Base-by-base conservation (phyloP, 2,329 filamentous ascomycete species). In the Penicillium nordicum region DNA sequence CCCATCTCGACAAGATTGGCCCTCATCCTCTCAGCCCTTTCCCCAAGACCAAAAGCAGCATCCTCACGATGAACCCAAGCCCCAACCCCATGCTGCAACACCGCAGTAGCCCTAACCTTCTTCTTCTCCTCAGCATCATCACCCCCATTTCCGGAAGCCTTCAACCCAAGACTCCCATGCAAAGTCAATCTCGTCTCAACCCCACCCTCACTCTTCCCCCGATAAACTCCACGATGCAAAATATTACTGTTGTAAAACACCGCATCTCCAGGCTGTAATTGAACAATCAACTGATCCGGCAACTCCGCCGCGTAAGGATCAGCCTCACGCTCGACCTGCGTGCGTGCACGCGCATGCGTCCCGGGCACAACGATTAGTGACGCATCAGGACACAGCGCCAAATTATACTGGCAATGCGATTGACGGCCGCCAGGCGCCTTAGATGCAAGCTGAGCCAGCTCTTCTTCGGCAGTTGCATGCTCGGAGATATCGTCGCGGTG, bases 231-330 rank as follows among this genome's bases (percentile, higher is more conserved):
- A 5, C 77, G 71, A 53, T 79, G 77, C 53, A 95, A 72, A 61
- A 96, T 95, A 72, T 96, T 95, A 69, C 92, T 95, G 72, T 96
- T 86, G 70, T 96, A 96, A 67, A 96, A 96, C 41, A 89, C 89
- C 16, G 88, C 84, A 73, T 96, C 91, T 0, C 91, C 91, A 0
- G 90, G 81, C 60, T 82, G 76, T 59, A 95, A 77, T 68, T 78
- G 69, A 16, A 95, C 90, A 4, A 83, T 74, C 14, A 87, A 68
- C 77, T 92, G 86, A 0, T 78, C 84, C 0, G 86, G 84, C 63
- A 94, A 65, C 1, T 76, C 67, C 2, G 76, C 68, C 63, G 87
- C 87, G 65, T 84, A 88, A 0, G 88, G 86, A 21, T 79, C 84
- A 0, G 89, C 90, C 7, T 67, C 72, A 12, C 90, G 80, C 80